Evolutionary conservation across 2,329 filamentous ascomycete species (phyloP).

Genomic region (Graphilbum sp.): DNA sequence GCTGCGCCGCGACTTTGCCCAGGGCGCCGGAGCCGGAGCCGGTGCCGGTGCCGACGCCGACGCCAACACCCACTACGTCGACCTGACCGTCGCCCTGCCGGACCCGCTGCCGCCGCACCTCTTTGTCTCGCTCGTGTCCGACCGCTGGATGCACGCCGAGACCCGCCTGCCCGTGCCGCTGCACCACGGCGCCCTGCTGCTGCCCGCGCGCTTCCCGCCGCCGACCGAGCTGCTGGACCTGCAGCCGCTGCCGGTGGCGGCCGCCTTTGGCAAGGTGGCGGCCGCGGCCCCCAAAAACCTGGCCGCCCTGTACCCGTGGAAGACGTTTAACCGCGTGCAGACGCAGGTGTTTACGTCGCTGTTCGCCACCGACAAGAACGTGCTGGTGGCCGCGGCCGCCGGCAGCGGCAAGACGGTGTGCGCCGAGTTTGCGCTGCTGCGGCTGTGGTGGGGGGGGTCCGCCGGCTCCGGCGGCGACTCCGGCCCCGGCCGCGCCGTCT

Average conservation of each 20-base stretch:
- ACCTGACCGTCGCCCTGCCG: constrained; percentile 90
- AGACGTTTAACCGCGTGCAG: constrained; percentile 91
- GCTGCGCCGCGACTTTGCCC: constrained; percentile 75
- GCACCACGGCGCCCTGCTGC: constrained; percentile 79
- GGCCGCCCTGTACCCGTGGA: constrained; percentile 55
- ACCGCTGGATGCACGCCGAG: constrained; percentile 97
- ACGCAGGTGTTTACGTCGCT: constrained; percentile 94
- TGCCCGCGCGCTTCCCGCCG: constrained; percentile 89
- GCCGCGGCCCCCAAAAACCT: too few species aligned
- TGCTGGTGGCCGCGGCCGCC: constrained; percentile 81
- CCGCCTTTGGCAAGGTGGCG: constrained; percentile 73
- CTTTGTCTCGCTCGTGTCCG: constrained; percentile 87
- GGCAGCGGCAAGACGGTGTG: constrained; percentile 95
- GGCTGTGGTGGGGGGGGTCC: constrained; percentile 50
- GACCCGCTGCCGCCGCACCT: constrained; percentile 98
- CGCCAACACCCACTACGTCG: constrained; percentile 89
- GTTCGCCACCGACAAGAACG: constrained; percentile 81
- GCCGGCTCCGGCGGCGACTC: neutral
- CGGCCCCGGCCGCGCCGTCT: constrained; percentile 66
- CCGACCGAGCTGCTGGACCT: constrained; percentile 86
- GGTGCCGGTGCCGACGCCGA: too few species aligned
- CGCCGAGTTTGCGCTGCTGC: constrained; percentile 81
- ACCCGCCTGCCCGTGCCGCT: constrained; percentile 88
- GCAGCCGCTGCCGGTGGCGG: constrained; percentile 73
- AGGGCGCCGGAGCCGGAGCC: constrained; percentile 39